These are phyloP conservation scores for Ceratocystis lukuohia DNA, from an alignment of 2,329 filamentous ascomycete genomes.

Conservation along the genomic window DNA sequence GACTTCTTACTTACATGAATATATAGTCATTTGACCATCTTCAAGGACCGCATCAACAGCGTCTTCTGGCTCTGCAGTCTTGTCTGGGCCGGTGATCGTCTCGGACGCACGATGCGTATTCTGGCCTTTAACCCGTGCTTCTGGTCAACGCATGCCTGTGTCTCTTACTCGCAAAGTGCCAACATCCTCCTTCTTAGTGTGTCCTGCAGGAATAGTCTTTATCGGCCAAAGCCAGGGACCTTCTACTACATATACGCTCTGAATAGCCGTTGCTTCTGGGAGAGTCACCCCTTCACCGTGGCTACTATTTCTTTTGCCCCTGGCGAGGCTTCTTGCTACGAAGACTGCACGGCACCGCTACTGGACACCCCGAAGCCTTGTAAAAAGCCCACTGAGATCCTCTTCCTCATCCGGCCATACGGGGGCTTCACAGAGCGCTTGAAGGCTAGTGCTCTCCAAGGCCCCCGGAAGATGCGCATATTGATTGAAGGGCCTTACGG, in stretches of 20 bases:
- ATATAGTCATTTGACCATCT: conserved; percentile 39
- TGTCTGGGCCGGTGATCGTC: conserved; percentile 39
- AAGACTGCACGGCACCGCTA: conserved; percentile 27
- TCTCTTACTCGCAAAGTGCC: conserved; percentile 28
- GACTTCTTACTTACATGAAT: conserved; percentile 21
- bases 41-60: conserved; percentile 26
- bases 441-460: conserved; percentile 24
- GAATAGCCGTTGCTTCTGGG: conserved; percentile 31
- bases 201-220: conserved; percentile 27
- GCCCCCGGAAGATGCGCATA: conserved; percentile 25
- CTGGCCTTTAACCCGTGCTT: conserved; percentile 28
- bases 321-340: conserved; percentile 12
- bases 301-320: conserved; percentile 24
- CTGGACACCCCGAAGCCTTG: conserved; percentile 21
- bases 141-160: conserved; percentile 28
- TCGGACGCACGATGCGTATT: conserved; percentile 33
- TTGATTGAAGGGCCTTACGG: conserved; percentile 36
- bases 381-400: conserved; percentile 23
- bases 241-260: conserved; percentile 36
- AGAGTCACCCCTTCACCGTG: conserved; percentile 39
- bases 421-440: conserved; percentile 33
- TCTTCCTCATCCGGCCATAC: conserved; percentile 35
- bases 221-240: conserved; percentile 29
- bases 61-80: conserved; percentile 36
- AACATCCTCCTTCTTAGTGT: conserved; percentile 33